Conservation (phyloP, 1,284 basidiomycete genomes). For the Cystobasidiaceae sp. region DNA sequence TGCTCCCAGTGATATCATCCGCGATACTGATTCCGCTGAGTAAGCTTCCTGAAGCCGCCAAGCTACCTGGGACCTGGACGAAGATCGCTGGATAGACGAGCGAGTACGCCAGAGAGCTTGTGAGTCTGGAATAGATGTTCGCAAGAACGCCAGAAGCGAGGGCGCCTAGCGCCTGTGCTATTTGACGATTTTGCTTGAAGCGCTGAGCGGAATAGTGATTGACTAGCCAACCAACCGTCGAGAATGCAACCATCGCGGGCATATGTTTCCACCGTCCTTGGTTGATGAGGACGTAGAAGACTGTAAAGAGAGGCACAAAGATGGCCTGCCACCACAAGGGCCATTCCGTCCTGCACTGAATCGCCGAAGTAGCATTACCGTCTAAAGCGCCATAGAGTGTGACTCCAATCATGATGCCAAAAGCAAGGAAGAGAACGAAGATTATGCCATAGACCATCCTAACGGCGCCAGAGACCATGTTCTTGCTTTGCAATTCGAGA, state of each 20-base stretch:
- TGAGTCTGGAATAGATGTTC: no score
- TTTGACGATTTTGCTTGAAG: no score
- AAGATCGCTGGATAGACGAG: neutral
- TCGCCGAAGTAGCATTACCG: neutral
- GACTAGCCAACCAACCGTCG: neutral
- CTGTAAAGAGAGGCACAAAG: neutral
- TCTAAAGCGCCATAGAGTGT: no score
- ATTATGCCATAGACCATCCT: conserved; percentile 63
- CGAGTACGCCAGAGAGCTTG: neutral
- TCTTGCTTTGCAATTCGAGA: conserved; percentile 78
- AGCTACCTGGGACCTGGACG: neutral
- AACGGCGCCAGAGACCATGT: conserved; percentile 77
- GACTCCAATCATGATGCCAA: conserved; percentile 9
- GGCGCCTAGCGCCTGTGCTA: no score
- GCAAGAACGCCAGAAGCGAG: no score
- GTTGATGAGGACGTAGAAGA: neutral
- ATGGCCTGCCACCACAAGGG: neutral
- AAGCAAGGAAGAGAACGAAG: conserved; percentile 85
- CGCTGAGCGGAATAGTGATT: no score
- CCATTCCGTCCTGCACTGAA: neutral
- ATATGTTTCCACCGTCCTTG: neutral
- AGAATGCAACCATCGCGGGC: neutral
- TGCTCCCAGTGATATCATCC: no score
- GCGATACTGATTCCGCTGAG: no score
- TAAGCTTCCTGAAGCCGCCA: neutral